Evolutionary conservation across 1,284 basidiomycete species (phyloP).

Genomic region (Vanrija sp.): DNA sequence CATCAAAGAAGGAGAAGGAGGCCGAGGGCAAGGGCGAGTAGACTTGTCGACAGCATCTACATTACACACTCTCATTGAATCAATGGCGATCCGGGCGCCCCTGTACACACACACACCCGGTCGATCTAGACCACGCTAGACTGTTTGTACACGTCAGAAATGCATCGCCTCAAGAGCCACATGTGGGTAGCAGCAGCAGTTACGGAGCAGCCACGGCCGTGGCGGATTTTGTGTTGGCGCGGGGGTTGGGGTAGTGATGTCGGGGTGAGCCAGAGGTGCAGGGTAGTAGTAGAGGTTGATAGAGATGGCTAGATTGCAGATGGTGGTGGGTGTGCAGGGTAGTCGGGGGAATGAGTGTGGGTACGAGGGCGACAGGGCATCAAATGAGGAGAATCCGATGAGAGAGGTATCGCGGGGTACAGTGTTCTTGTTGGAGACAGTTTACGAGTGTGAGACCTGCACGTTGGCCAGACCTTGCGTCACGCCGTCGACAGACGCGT

Average conservation of each 20-base stretch:
- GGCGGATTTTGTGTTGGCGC: neutral
- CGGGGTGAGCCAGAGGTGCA: neutral
- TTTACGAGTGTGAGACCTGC: slow-evolving; percentile 25
- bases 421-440: slow-evolving; percentile 2
- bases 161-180: too few relatives aligned
- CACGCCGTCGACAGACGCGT: slow-evolving; percentile 27
- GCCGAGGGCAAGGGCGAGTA: slow-evolving; percentile 15
- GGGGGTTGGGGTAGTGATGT: neutral
- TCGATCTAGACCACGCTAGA: neutral
- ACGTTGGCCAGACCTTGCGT: slow-evolving; percentile 35
- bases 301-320: neutral
- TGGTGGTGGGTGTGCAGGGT: slow-evolving; percentile 6
- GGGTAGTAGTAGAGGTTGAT: neutral
- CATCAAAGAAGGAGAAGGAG: slow-evolving; percentile 23
- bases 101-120: neutral
- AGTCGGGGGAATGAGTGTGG: neutral
- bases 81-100: neutral
- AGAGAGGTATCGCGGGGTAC: slow-evolving; percentile 6
- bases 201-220: neutral
- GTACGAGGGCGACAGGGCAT: slow-evolving; percentile 4
- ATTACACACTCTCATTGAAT: too few relatives aligned
- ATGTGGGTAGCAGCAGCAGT: too few relatives aligned
- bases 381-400: slow-evolving; percentile 10
- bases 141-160: neutral
- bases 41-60: slow-evolving; percentile 6